These are phyloP conservation scores for Rossbeevera mucosa DNA, from an alignment of 768 basidiomycete genomes.

Conservation along the genomic window DNA sequence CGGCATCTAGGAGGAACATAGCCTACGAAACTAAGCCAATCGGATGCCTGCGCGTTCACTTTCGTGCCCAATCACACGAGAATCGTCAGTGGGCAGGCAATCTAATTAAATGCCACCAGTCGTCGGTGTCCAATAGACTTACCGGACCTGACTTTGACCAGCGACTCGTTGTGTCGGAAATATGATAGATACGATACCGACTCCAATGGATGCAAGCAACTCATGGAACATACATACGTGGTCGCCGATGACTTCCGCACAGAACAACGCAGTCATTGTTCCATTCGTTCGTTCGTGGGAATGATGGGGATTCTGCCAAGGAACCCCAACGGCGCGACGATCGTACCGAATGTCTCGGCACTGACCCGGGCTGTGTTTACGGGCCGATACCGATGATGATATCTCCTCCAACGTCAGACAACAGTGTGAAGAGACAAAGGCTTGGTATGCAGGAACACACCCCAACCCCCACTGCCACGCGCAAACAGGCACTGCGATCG, in stretches of 20 bases:
- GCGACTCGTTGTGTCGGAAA: background rate
- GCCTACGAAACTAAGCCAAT: constrained; percentile 9
- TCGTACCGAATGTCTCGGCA: background rate
- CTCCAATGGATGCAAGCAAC: background rate
- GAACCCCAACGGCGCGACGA: background rate
- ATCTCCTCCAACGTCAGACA: background rate
- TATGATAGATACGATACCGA: background rate
- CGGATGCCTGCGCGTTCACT: background rate
- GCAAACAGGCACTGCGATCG: too few relatives aligned
- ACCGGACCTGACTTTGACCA: constrained; percentile 16
- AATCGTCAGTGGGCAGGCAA: background rate
- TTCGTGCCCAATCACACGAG: background rate
- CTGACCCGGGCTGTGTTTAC: constrained; percentile 5
- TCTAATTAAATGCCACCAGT: background rate
- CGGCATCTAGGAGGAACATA: background rate
- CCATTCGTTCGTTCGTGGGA: background rate
- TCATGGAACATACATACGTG: background rate
- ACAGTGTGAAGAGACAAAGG: background rate
- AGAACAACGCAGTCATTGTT: background rate
- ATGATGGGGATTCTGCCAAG: background rate
- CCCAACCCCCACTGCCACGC: too few relatives aligned
- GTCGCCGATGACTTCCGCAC: background rate
- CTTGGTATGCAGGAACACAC: too few relatives aligned
- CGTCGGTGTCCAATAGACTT: constrained; percentile 10
- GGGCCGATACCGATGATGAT: background rate